A percentile compares a stretch with the other conserved stretches of the same genome.
Evolutionary conservation across 495 filamentous ascomycete genomes (phyloP).

Genomic region (Terfezia boudieri): DNA sequence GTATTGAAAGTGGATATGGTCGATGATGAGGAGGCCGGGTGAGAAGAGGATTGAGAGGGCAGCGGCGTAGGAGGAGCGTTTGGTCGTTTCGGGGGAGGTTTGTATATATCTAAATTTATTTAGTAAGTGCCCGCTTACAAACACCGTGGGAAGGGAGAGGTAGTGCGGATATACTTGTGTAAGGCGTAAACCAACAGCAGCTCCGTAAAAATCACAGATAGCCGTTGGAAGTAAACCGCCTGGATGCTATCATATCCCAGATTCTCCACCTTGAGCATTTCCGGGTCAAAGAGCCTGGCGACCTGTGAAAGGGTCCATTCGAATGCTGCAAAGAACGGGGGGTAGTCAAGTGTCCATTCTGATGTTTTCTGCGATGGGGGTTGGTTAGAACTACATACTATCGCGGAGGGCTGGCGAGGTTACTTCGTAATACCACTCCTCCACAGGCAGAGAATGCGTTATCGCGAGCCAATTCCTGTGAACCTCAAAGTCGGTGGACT

Average conservation of each 20-base stretch:
- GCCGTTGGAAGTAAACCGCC: constrained; percentile 79
- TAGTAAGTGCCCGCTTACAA: not conserved
- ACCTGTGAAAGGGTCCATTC: constrained; percentile 79
- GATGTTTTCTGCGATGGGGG: constrained; percentile 44
- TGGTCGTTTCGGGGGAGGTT: constrained; percentile 36
- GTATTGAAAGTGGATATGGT: constrained; percentile 98
- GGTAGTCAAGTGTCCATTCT: constrained; percentile 98
- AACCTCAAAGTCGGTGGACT: constrained; percentile 98
- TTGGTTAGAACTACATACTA: not conserved
- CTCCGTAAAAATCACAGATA: constrained; percentile 73
- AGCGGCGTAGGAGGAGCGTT: constrained; percentile 62
- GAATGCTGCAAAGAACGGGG: constrained; percentile 91
- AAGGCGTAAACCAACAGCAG: constrained; percentile 68
- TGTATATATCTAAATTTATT: constrained; percentile 38
- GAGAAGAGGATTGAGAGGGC: constrained; percentile 79
- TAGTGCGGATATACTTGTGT: constrained; percentile 31
- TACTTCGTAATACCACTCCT: constrained; percentile 89
- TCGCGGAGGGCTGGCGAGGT: not conserved
- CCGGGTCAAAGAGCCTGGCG: constrained; percentile 52
- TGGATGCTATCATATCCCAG: constrained; percentile 71
- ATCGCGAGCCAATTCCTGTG: constrained; percentile 96
- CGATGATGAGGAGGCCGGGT: constrained; percentile 85
- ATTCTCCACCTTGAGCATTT: constrained; percentile 62
- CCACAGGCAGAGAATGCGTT: constrained; percentile 64
- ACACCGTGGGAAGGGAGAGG: not conserved